Conservation (phyloP, 148 eudicot species). For the Chenopodium quinoa region DNA sequence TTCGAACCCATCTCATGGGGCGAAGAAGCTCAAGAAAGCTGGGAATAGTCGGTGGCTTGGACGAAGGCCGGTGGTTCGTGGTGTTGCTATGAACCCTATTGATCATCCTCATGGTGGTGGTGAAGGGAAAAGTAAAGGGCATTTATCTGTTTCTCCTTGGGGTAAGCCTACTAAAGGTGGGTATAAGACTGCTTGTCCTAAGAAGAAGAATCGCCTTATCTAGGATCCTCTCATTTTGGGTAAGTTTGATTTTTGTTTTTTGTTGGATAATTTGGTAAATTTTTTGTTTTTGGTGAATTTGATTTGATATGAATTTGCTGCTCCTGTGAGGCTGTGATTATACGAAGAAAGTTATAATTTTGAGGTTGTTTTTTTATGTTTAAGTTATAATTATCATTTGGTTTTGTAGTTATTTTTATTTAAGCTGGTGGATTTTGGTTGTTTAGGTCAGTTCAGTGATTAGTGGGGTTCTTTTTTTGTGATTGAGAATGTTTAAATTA, state of each 20-base stretch:
- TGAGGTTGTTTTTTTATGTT: not conserved
- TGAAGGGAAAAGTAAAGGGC: constrained; percentile 82
- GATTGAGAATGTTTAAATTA: no score
- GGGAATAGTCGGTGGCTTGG: constrained; percentile 84
- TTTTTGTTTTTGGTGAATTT: not conserved
- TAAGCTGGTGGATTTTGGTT: not conserved
- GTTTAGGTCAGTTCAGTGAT: not conserved
- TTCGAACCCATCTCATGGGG: constrained; percentile 53
- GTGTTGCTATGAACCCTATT: constrained; percentile 90
- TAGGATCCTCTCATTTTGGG: not conserved
- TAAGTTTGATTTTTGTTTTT: not conserved
- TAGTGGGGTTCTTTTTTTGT: no score
- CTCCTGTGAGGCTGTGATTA: not conserved
- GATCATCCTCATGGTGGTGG: constrained; percentile 98
- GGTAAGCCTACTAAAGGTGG: constrained; percentile 89
- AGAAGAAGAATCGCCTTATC: constrained; percentile 49
- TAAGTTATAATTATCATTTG: not conserved
- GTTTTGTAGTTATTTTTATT: not conserved
- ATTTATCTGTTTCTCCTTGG: constrained; percentile 67
- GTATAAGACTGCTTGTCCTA: constrained; percentile 71
- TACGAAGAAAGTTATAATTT: not conserved
- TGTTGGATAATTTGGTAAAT: not conserved
- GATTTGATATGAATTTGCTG: not conserved
- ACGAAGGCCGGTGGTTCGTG: constrained; percentile 69
- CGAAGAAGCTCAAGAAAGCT: constrained; percentile 68